Conservation (phyloP, 306 rosid species). For the apple (Malus domestica) region DNA sequence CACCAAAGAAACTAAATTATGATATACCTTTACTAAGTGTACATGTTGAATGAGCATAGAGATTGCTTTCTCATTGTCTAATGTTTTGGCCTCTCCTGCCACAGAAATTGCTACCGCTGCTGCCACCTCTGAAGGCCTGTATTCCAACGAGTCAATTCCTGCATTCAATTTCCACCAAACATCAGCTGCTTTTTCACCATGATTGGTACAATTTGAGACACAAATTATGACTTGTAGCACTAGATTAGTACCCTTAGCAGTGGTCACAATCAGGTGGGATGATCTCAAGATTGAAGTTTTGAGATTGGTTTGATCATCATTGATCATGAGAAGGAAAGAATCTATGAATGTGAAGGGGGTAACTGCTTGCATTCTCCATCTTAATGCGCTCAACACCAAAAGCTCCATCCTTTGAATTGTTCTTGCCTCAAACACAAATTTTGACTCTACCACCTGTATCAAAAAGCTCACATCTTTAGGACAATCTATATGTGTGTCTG, state of each 20-base stretch:
- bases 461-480: not conserved
- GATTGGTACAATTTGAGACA: conserved; percentile 6
- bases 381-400: conserved; percentile 70
- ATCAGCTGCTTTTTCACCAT: conserved; percentile 22
- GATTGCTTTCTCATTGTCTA: conserved; percentile 46
- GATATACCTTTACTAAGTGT: conserved; percentile 46
- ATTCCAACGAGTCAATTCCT: conserved; percentile 93
- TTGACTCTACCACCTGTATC: conserved; percentile 68
- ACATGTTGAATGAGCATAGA: conserved; percentile 53
- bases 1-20: conserved; percentile 4
- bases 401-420: conserved; percentile 95
- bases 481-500: not conserved
- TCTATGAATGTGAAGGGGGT: conserved; percentile 88
- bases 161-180: conserved; percentile 39
- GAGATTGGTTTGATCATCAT: conserved; percentile 35
- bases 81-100: conserved; percentile 45
- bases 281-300: conserved; percentile 38
- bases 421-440: conserved; percentile 74
- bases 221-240: conserved; percentile 3
- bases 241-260: conserved; percentile 38
- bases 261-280: conserved; percentile 47
- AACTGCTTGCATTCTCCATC: conserved; percentile 89
- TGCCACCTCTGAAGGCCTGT: conserved; percentile 86
- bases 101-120: conserved; percentile 80
- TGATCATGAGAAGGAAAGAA: conserved; percentile 61